Evolutionary conservation across 768 basidiomycete genomes (phyloP).

Genomic region (Hypsizygus marmoreus): DNA sequence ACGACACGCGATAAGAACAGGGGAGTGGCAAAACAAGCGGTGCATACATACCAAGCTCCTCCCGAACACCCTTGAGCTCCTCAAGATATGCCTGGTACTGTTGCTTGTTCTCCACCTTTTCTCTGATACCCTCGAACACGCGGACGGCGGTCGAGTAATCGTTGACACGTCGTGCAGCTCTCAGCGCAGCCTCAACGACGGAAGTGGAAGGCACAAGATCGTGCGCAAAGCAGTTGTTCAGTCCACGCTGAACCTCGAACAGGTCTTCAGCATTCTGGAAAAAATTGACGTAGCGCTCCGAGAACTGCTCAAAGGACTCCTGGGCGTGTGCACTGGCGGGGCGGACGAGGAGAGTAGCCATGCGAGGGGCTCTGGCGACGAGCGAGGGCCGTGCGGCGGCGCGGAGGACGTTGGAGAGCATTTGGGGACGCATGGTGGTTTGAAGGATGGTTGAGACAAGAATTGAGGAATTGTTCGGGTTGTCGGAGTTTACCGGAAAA

Average conservation of each 20-base stretch:
- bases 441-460: conserved; percentile 15
- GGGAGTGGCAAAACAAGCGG: neutral
- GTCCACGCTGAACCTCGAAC: conserved; percentile 97
- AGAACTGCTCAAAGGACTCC: conserved; percentile 94
- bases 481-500: conserved; percentile 28
- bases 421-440: conserved; percentile 56
- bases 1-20: neutral
- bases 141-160: conserved; percentile 97
- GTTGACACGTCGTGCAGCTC: conserved; percentile 88
- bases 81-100: conserved; percentile 94
- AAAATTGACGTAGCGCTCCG: conserved; percentile 90
- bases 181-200: conserved; percentile 86
- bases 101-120: conserved; percentile 96
- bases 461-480: conserved; percentile 32
- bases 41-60: conserved; percentile 81
- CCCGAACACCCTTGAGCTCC: conserved; percentile 83
- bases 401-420: conserved; percentile 65
- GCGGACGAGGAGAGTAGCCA: conserved; percentile 48
- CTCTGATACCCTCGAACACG: conserved; percentile 92
- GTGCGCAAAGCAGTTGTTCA: conserved; percentile 99
- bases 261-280: conserved; percentile 93
- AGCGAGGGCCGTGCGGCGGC: conserved; percentile 52
- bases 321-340: conserved; percentile 66
- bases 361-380: conserved; percentile 36
- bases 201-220: conserved; percentile 88